Evolutionary conservation across 108 stramenopile species (phyloP), one percentile per base, ranked within the genome.

Genomic region (Nannochloropsis salina): DNA sequence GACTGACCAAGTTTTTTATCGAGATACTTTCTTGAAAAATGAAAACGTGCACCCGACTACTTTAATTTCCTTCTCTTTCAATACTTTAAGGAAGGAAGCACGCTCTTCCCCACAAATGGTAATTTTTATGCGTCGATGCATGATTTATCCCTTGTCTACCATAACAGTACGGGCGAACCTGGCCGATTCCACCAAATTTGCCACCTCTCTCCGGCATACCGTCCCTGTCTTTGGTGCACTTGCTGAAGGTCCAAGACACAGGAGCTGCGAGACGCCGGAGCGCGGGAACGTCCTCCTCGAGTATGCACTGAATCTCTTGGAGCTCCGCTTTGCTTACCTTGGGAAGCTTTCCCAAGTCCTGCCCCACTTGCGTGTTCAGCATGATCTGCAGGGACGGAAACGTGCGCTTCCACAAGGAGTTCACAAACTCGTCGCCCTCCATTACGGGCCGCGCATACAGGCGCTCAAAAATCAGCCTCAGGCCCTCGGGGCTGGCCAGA

Each of bases 351-450:
- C 86, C 90, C 86, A 94, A 86, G 20, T 92, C 94, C 42, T 86
- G 83, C 61, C 61, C 61, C 1, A n/a, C 61, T n/a, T 74, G 61
- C 41, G 92, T 90, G 42, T 90, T 85, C 86, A 97, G 86, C 43
- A 92, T 91, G 15, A 94, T 79, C 44, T 91, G 88, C 43, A 96
- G 85, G 10, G 92, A 88, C 43, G 91, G 93, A 44, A 95, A 91
- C 40, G 95, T 91, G 41, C 96, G 89, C 86, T 94, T 93, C 96
- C 95, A 97, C 42, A 95, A 89, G 83, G 93, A 93, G 9, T 94
- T 93, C 44, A 91, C 92, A 82, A 92, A 95, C 88, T 97, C 96
- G 85, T 97, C 96, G 42, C 93, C 95, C 43, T 96, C 95, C 43
- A 90, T 90, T 9, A 97, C 90, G 88, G 94, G 94, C 40, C 93